Evolutionary conservation across 805 yeast genomes (phyloP).

Genomic region (Metschnikowia colocasiae): DNA sequence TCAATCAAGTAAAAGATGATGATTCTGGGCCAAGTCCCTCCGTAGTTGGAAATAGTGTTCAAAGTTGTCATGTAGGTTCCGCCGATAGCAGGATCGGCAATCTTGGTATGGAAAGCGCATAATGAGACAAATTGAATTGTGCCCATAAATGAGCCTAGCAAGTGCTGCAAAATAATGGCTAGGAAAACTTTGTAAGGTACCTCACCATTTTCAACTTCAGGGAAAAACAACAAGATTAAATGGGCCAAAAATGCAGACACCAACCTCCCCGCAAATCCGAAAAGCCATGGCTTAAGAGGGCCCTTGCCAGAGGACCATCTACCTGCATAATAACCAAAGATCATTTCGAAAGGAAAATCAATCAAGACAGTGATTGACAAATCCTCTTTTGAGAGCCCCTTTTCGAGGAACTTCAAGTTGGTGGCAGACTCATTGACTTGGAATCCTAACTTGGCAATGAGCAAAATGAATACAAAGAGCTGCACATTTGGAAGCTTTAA

Average conservation of each 20-base stretch:
- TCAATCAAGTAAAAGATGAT: conserved; percentile 78
- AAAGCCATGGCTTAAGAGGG: conserved; percentile 85
- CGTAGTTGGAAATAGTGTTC: conserved; percentile 87
- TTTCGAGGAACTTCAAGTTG: conserved; percentile 82
- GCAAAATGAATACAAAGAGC: conserved; percentile 66
- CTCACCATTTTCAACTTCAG: conserved; percentile 39
- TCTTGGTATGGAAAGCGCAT: conserved; percentile 90
- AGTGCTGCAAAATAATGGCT: conserved; percentile 76
- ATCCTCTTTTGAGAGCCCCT: conserved; percentile 91
- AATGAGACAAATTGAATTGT: conserved; percentile 94
- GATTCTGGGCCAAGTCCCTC: conserved; percentile 97
- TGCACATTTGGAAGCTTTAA: conserved; percentile 67
- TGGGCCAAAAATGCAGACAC: conserved; percentile 75
- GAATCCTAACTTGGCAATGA: conserved; percentile 84
- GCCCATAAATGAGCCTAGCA: conserved; percentile 84
- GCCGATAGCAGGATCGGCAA: conserved; percentile 94
- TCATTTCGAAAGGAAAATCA: conserved; percentile 92
- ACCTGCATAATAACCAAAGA: conserved; percentile 94
- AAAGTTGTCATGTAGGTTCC: conserved; percentile 98
- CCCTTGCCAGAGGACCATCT: conserved; percentile 82
- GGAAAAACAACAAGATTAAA: conserved; percentile 67
- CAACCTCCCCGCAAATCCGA: conserved; percentile 80
- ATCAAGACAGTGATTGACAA: conserved; percentile 87
- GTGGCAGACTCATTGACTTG: conserved; percentile 97
- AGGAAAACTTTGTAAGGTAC: conserved; percentile 56